phyloP scores from a whole-genome alignment of 352 stramenopile genomes.

The Phytophthora agathidicida region DNA sequence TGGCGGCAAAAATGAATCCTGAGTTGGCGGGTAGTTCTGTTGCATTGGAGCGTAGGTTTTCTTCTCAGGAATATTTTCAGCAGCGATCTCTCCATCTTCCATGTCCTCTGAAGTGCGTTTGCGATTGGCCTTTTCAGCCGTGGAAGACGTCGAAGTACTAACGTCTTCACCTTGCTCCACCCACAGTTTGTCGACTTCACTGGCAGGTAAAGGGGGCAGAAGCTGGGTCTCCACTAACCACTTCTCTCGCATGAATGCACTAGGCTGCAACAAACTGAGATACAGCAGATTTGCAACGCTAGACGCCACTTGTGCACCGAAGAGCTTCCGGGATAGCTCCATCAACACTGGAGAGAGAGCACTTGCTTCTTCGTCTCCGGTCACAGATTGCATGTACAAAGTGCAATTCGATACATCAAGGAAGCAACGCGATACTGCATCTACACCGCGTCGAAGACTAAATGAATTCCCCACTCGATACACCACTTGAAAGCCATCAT shows the following conservation, averaged over 20 bases:
- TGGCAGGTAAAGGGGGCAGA: constrained; percentile 48
- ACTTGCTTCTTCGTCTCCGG: constrained; percentile 39
- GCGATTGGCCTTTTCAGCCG: not conserved
- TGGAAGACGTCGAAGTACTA: not conserved
- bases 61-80: constrained; percentile 25
- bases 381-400: constrained; percentile 43
- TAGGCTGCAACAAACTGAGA: constrained; percentile 67
- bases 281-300: constrained; percentile 76
- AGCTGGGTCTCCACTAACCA: constrained; percentile 74
- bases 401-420: constrained; percentile 41
- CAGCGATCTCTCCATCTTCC: constrained; percentile 63
- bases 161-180: constrained; percentile 3
- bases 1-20: not conserved
- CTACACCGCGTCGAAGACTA: constrained; percentile 35
- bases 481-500: constrained; percentile 55
- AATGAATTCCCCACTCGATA: constrained; percentile 53
- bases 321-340: constrained; percentile 61
- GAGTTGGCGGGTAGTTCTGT: constrained; percentile 13
- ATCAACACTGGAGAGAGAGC: constrained; percentile 59
- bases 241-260: constrained; percentile 32
- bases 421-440: constrained; percentile 45
- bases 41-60: constrained; percentile 21
- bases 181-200: constrained; percentile 43
- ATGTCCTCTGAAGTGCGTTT: constrained; percentile 34
- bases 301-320: constrained; percentile 49